These are phyloP conservation scores for Arachis stenosperma DNA, from an alignment of 306 rosid species.

Conservation along the genomic window DNA sequence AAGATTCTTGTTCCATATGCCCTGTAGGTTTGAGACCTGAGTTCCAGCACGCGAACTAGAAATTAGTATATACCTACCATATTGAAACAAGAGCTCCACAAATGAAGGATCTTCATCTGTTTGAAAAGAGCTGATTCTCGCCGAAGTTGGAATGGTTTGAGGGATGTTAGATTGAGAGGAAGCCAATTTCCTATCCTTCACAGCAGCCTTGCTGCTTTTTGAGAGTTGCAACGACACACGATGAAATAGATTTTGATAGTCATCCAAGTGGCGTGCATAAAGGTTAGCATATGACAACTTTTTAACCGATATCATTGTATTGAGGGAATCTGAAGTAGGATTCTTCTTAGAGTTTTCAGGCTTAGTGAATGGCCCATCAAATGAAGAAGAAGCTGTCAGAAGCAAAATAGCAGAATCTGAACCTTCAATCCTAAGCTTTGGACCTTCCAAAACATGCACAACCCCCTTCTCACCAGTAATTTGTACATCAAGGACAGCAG, in stretches of 20 bases:
- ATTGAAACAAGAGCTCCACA: slow-evolving; percentile 78
- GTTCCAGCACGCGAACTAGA: slow-evolving; percentile 78
- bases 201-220: slow-evolving; percentile 39
- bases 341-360: slow-evolving; percentile 66
- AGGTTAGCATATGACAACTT: slow-evolving; percentile 57
- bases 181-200: too few relatives aligned
- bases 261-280: slow-evolving; percentile 59
- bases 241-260: slow-evolving; percentile 71
- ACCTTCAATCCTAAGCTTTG: slow-evolving; percentile 57
- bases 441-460: slow-evolving; percentile 51
- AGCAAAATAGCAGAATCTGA: slow-evolving; percentile 68
- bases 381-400: slow-evolving; percentile 71
- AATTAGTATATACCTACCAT: slow-evolving; percentile 80
- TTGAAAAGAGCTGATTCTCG: slow-evolving; percentile 69
- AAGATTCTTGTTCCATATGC: slow-evolving; percentile 75
- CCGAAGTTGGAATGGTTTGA: slow-evolving; percentile 57
- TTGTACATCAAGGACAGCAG: slow-evolving; percentile 67
- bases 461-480: slow-evolving; percentile 54
- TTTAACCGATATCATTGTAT: slow-evolving; percentile 44
- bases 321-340: slow-evolving; percentile 56
- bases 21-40: slow-evolving; percentile 80
- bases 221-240: slow-evolving; percentile 71
- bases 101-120: slow-evolving; percentile 82
- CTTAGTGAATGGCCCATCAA: slow-evolving; percentile 59
- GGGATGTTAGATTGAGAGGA: too few relatives aligned